These are phyloP conservation scores for Xylariaceae sp. DNA, from an alignment of 2,329 filamentous ascomycete species.

Conservation along the genomic window DNA sequence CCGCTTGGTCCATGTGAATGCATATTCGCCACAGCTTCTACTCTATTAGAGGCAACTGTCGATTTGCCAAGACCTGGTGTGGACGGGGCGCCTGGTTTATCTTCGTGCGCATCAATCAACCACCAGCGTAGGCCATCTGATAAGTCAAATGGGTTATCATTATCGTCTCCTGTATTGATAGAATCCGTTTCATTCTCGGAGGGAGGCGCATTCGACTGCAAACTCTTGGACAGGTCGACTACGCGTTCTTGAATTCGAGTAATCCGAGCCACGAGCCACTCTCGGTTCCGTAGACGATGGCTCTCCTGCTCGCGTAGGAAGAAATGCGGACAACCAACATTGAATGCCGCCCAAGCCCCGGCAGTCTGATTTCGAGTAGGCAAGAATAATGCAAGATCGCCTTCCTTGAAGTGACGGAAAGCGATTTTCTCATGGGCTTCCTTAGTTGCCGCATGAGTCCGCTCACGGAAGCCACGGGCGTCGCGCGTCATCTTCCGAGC, in stretches of 20 bases:
- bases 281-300: constrained; percentile 75
- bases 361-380: constrained; percentile 92
- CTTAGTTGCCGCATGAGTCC: constrained; percentile 71
- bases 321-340: constrained; percentile 93
- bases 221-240: constrained; percentile 80
- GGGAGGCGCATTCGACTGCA: constrained; percentile 43
- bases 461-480: constrained; percentile 78
- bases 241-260: constrained; percentile 86
- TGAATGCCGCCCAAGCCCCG: constrained; percentile 96
- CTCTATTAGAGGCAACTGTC: constrained; percentile 80
- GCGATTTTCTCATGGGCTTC: constrained; percentile 96
- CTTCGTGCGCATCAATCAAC: constrained; percentile 85
- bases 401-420: constrained; percentile 92
- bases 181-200: constrained; percentile 45
- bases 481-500: constrained; percentile 93
- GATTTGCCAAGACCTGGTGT: constrained; percentile 88
- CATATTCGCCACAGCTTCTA: constrained; percentile 77
- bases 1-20: constrained; percentile 43
- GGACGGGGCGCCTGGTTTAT: constrained; percentile 85
- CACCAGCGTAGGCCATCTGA: constrained; percentile 96
- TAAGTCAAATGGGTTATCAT: constrained; percentile 95
- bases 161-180: constrained; percentile 58
- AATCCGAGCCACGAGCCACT: constrained; percentile 96
- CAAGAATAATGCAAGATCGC: constrained; percentile 87
- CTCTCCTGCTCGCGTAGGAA: constrained; percentile 90